Percentiles rank a stretch among this genome's conserved stretches.
Evolutionary conservation across 2,329 filamentous ascomycete genomes (phyloP).

Genomic region (Setomelanomma holmii): DNA sequence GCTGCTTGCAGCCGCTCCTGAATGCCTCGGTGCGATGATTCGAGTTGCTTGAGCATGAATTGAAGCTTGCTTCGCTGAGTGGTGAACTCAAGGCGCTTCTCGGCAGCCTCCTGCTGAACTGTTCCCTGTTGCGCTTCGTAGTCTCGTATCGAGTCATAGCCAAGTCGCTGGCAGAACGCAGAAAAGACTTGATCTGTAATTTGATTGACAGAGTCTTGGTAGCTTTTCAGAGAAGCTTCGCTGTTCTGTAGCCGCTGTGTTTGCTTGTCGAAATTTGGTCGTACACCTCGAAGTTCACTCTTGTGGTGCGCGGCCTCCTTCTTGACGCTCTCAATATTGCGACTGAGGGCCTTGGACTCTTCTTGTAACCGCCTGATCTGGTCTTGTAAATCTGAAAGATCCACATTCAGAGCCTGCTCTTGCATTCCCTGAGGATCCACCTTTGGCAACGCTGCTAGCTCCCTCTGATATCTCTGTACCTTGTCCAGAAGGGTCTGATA

Average conservation of each 20-base stretch:
- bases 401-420: conserved; percentile 81
- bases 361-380: conserved; percentile 74
- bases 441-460: conserved; percentile 81
- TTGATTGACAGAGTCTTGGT: conserved; percentile 71
- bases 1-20: conserved; percentile 73
- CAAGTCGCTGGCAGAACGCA: conserved; percentile 83
- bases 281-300: conserved; percentile 75
- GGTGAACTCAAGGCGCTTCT: conserved; percentile 86
- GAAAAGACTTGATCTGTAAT: conserved; percentile 90
- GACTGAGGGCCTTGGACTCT: conserved; percentile 78
- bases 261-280: conserved; percentile 80
- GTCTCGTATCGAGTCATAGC: conserved; percentile 87
- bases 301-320: conserved; percentile 79
- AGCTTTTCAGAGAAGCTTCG: conserved; percentile 62
- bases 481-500: conserved; percentile 83
- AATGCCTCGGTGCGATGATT: conserved; percentile 74
- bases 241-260: conserved; percentile 70
- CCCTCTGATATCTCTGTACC: conserved; percentile 76
- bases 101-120: conserved; percentile 85
- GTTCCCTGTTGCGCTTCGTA: conserved; percentile 95
- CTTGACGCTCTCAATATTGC: conserved; percentile 84
- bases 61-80: conserved; percentile 73
- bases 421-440: conserved; percentile 75
- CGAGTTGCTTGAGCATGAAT: conserved; percentile 68
- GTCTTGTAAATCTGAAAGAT: conserved; percentile 80